Conservation (phyloP, 2,329 filamentous ascomycete species). For the Lasiodiplodia sp. region DNA sequence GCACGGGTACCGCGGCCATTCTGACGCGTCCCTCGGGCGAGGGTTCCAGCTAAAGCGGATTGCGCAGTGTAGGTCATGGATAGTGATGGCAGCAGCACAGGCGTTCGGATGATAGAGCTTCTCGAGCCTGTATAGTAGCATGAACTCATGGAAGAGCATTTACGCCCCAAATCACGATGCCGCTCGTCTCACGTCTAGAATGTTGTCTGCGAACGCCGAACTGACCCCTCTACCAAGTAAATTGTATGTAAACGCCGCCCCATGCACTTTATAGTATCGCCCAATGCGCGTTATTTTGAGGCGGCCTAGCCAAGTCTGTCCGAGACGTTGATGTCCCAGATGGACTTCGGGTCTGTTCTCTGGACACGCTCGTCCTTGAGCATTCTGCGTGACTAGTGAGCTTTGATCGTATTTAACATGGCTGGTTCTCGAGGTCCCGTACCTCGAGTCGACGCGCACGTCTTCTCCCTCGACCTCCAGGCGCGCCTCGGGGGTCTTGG, state of each 20-base stretch:
- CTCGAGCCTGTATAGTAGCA: conserved; percentile 24
- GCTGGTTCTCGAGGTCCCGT: conserved; percentile 31
- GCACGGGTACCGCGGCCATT: conserved; percentile 74
- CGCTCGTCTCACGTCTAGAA: not conserved
- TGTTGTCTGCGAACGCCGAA: not conserved
- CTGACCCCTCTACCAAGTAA: not conserved
- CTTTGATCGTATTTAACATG: not conserved
- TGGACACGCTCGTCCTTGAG: conserved; percentile 86
- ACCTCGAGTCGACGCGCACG: conserved; percentile 77
- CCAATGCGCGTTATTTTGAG: not conserved
- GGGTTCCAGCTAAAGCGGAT: conserved; percentile 35
- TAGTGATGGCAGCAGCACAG: conserved; percentile 1
- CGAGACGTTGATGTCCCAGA: conserved; percentile 79
- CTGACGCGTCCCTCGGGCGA: conserved; percentile 67
- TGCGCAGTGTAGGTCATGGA: conserved; percentile 1
- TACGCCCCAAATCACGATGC: not conserved
- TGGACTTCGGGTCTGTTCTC: conserved; percentile 65
- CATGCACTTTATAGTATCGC: conserved; percentile 18
- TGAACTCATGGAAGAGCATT: conserved; percentile 8
- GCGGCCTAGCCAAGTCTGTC: conserved; percentile 73
- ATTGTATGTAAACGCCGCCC: conserved; percentile 24
- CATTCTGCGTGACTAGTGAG: conserved; percentile 64
- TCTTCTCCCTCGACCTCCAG: conserved; percentile 92
- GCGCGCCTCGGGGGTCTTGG: conserved; percentile 80
- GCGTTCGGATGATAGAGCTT: conserved; percentile 9